phyloP scores from a whole-genome alignment of 2,329 filamentous ascomycete genomes.

The Sarocladium brachiariae region DNA sequence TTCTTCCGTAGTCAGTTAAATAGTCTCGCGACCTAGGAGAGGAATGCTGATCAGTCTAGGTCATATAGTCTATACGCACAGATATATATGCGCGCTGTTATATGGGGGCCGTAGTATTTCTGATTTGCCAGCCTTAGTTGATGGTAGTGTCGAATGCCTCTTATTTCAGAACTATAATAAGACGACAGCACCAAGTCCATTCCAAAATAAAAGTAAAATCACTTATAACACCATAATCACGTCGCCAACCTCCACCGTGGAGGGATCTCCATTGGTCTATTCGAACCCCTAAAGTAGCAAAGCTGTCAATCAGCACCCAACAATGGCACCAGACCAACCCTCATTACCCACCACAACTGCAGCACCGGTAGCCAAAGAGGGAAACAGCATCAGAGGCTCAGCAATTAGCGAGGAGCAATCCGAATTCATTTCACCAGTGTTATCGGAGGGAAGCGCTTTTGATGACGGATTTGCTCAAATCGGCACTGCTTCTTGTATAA shows the following conservation, averaged over 20 bases:
- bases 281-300: too few species aligned
- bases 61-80: neutral
- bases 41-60: too few species aligned
- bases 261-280: neutral
- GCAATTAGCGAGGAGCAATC: neutral
- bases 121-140: neutral
- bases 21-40: too few species aligned
- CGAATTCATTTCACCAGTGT: neutral
- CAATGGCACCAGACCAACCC: too few species aligned
- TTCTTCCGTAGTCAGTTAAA: neutral
- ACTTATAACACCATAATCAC: neutral
- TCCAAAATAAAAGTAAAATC: neutral
- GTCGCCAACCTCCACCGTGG: neutral
- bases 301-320: too few species aligned
- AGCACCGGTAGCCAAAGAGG: too few species aligned
- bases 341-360: too few species aligned
- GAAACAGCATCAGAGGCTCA: neutral
- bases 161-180: neutral
- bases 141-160: neutral
- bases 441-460: neutral
- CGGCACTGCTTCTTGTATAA: neutral
- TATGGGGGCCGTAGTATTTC: neutral
- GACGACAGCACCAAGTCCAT: neutral
- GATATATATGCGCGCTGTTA: neutral
- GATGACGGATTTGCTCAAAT: neutral